Base-by-base conservation (phyloP, 352 stramenopile species). In the Phytophthora palmivora region DNA sequence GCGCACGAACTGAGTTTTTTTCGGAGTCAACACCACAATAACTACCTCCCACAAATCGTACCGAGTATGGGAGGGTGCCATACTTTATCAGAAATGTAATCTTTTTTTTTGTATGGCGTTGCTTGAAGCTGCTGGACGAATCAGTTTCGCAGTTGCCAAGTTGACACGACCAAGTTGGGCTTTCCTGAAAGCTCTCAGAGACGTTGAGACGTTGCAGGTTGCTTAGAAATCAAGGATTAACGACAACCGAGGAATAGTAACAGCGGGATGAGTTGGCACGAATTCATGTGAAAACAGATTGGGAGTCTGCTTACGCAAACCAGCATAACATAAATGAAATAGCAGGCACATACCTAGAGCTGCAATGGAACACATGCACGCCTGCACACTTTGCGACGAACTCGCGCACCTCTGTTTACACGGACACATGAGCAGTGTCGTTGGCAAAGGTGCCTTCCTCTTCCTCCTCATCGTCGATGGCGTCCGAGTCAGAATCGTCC, bases 371-470 rank as follows among this genome's bases (percentile, higher is more conserved):
- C 34, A 37, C 44, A 70, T 57, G 39, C 56, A 67, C 37, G 21
- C 52, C 51, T 63, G 67, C 45, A 16, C 54, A 43, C 28, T 41
- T 16, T 42, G 39, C 11, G 26, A n/a, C 45, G n/a, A n/a, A n/a
- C n/a, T n/a, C n/a, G n/a, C n/a, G n/a, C n/a, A 19, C 28, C 61
- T 45, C n/a, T 37, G 45, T 56, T 63, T 75, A 81, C 63, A 82
- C 67, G 38, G 70, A 76, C 44, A 75, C 69, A 34, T 72, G 68
- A 18, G 34, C 33, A 15, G 45, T 54, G 50, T 46, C 42, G 48
- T 89, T 91, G 30, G 72, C 70, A 49, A 91, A 91, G 16, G 72
- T 70, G 54, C 78, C 78, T 65, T 93, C 77, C 37, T 75, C 76
- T n/a, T 83, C 48, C 15, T 57, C 74, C 8, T 81, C 73, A 21